Evolutionary conservation across 129 eudicot genomes (phyloP).

Genomic region (Logfia minima): DNA sequence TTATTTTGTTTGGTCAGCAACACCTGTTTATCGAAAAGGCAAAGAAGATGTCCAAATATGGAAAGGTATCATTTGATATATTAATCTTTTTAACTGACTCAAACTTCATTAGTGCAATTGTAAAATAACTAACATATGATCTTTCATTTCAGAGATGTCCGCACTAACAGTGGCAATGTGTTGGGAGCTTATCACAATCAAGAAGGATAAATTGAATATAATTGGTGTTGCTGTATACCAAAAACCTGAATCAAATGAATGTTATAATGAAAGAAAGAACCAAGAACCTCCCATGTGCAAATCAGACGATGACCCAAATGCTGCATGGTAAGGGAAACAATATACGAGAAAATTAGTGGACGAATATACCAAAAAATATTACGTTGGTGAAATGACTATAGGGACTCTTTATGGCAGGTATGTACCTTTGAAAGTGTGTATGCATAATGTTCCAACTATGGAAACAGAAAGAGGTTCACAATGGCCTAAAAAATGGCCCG

Average conservation of each 20-base stretch:
- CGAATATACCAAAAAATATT: background rate
- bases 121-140: slow-evolving; percentile 8
- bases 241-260: slow-evolving; percentile 69
- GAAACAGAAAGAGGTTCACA: slow-evolving; percentile 59
- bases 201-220: slow-evolving; percentile 56
- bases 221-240: slow-evolving; percentile 70
- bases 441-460: slow-evolving; percentile 57
- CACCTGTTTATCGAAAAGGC: slow-evolving; percentile 73
- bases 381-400: background rate
- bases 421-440: slow-evolving; percentile 67
- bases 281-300: slow-evolving; percentile 65
- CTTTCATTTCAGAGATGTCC: slow-evolving; percentile 59
- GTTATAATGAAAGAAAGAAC: slow-evolving; percentile 57
- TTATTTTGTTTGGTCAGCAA: slow-evolving; percentile 82
- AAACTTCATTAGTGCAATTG: background rate
- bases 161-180: slow-evolving; percentile 67
- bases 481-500: slow-evolving; percentile 84
- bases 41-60: slow-evolving; percentile 83
- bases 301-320: slow-evolving; percentile 71
- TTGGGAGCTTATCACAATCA: slow-evolving; percentile 76
- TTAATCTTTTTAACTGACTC: background rate
- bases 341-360: background rate
- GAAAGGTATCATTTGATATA: slow-evolving; percentile 48
- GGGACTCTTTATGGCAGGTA: slow-evolving; percentile 45
- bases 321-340: slow-evolving; percentile 54